These are phyloP conservation scores for Backusella westeae DNA, from an alignment of 192 early-diverging fungal species.

Conservation along the genomic window DNA sequence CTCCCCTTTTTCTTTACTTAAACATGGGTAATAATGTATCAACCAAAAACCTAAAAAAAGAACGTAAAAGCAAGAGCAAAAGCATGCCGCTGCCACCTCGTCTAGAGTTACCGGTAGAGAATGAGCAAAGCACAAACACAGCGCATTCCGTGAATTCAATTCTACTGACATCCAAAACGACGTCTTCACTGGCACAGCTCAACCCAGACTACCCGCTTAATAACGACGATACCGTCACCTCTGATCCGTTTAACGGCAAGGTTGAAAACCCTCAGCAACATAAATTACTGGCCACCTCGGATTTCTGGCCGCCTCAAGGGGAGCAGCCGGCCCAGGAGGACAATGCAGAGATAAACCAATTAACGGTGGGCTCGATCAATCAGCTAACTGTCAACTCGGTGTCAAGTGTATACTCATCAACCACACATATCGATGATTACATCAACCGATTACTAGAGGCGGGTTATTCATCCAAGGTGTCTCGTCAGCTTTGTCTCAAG, in stretches of 20 bases:
- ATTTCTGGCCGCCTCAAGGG: constrained; percentile 23
- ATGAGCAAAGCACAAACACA: constrained; percentile 33
- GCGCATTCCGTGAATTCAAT: constrained; percentile 39
- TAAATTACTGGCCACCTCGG: constrained; percentile 13
- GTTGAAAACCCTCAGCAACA: constrained; percentile 24
- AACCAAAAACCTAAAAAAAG: constrained; percentile 15
- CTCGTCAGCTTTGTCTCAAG: constrained; percentile 80
- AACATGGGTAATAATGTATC: constrained; percentile 17
- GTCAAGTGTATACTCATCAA: constrained; percentile 25
- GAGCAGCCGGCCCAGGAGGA: background rate
- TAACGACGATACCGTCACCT: background rate
- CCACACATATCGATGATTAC: constrained; percentile 74
- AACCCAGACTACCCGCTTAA: constrained; percentile 31
- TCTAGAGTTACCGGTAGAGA: constrained; percentile 22
- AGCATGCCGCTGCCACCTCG: constrained; percentile 8
- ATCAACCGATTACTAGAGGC: constrained; percentile 82
- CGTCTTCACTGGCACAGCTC: constrained; percentile 17
- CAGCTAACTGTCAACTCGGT: constrained; percentile 38
- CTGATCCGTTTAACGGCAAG: background rate
- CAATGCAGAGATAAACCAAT: constrained; percentile 23
- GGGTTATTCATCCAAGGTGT: constrained; percentile 68
- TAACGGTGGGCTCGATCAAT: constrained; percentile 33
- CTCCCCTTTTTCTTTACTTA: background rate
- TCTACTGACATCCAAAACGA: constrained; percentile 17
- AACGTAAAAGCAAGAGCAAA: constrained; percentile 6